Conservation (phyloP, 768 basidiomycete genomes). For the Mycena belliarum region DNA sequence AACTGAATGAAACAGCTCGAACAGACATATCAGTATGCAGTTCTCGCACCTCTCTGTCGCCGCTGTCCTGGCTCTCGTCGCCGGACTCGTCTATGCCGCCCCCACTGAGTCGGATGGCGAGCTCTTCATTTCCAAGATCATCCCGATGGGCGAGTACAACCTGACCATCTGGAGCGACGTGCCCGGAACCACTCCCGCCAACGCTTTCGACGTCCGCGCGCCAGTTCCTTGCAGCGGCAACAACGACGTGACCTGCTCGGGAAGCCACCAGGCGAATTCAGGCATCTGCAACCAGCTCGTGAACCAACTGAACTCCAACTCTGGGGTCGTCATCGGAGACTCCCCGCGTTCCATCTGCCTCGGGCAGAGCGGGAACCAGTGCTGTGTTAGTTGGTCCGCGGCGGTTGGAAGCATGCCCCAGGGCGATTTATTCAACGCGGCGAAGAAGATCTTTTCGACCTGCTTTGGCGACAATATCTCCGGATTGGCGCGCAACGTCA, state of each 20-base stretch:
- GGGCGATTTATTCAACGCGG: neutral
- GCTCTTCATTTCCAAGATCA: neutral
- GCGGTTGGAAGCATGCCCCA: neutral
- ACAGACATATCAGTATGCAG: neutral
- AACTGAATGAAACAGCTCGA: neutral
- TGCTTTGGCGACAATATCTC: neutral
- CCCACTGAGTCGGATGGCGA: neutral
- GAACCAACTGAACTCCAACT: neutral
- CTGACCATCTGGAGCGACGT: neutral
- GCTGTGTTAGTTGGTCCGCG: constrained; percentile 1
- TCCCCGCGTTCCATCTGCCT: neutral
- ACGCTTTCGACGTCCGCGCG: neutral
- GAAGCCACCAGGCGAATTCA: neutral
- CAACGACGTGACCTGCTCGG: neutral
- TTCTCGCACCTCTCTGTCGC: neutral
- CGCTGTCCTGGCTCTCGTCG: neutral
- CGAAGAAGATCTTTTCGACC: neutral
- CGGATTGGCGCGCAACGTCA: neutral
- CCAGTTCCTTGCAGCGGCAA: neutral
- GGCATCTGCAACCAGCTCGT: neutral
- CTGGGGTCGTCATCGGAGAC: neutral
- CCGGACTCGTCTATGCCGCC: neutral
- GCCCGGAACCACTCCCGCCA: neutral
- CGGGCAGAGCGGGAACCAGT: neutral
- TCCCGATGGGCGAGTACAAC: constrained; percentile 1